Evolutionary conservation across 2,329 filamentous ascomycete genomes (phyloP).

Genomic region (Colletotrichum cereale): DNA sequence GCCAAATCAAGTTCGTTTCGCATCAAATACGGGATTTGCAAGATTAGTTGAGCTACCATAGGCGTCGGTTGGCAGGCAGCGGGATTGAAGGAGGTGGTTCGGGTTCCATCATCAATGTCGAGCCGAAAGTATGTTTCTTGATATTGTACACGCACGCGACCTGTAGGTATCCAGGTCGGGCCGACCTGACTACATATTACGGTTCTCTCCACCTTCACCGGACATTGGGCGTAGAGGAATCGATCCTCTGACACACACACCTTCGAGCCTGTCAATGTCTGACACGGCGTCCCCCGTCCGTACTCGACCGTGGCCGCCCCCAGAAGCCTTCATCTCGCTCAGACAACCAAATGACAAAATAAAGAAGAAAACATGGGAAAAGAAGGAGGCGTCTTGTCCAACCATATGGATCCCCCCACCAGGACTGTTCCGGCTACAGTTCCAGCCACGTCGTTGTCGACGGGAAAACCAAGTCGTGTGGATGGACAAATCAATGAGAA

Average conservation of each 20-base stretch:
- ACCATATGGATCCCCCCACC: slow-evolving; percentile 26
- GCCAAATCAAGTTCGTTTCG: not conserved
- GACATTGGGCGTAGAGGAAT: not conserved
- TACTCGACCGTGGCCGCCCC: not conserved
- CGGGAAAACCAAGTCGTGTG: slow-evolving; percentile 4
- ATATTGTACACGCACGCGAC: slow-evolving; percentile 27
- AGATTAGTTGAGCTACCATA: not conserved
- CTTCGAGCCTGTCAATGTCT: not conserved
- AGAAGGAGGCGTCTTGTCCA: slow-evolving; percentile 1
- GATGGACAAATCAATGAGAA: slow-evolving; percentile 13
- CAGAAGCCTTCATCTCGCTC: not conserved
- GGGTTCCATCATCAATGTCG: not conserved
- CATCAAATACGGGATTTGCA: not conserved
- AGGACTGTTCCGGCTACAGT: slow-evolving; percentile 5
- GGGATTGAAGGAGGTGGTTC: not conserved
- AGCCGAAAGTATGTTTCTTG: slow-evolving; percentile 2
- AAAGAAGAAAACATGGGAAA: slow-evolving; percentile 21
- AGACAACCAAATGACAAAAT: not conserved
- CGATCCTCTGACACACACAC: not conserved
- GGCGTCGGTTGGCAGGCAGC: not conserved
- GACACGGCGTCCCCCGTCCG: not conserved
- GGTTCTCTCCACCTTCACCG: not conserved
- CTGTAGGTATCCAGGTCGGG: not conserved
- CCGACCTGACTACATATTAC: slow-evolving; percentile 13
- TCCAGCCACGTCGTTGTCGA: slow-evolving; percentile 9